Evolutionary conservation across 2,329 filamentous ascomycete genomes (phyloP).

Genomic region (Colletotrichum sp.): DNA sequence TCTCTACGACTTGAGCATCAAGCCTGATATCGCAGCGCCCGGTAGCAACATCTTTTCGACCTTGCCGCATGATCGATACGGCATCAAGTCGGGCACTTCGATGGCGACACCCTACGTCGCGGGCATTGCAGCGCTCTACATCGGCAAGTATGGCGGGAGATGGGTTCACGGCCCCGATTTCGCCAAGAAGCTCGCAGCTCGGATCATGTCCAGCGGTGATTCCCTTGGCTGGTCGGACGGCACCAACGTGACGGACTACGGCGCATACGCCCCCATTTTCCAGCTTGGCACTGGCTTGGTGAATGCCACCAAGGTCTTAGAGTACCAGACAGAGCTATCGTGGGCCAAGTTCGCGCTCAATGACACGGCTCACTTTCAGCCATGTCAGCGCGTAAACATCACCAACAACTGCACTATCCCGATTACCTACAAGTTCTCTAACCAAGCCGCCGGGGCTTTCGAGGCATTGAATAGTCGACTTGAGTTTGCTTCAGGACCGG

Average conservation of each 20-base stretch:
- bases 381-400: conserved; percentile 38
- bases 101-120: conserved; percentile 61
- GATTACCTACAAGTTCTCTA: conserved; percentile 43
- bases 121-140: conserved; percentile 52
- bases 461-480: not conserved
- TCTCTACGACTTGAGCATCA: conserved; percentile 53
- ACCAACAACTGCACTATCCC: conserved; percentile 43
- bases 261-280: conserved; percentile 32
- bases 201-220: conserved; percentile 35
- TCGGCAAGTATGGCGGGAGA: conserved; percentile 45
- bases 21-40: conserved; percentile 54
- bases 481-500: not conserved
- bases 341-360: conserved; percentile 52
- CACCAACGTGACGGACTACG: conserved; percentile 20
- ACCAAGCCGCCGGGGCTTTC: conserved; percentile 34
- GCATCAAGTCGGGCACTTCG: conserved; percentile 55
- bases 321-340: conserved; percentile 40
- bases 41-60: conserved; percentile 56
- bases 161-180: conserved; percentile 36
- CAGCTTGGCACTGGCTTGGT: conserved; percentile 53
- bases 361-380: conserved; percentile 48
- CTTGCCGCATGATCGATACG: conserved; percentile 45
- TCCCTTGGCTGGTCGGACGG: conserved; percentile 36
- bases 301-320: conserved; percentile 48
- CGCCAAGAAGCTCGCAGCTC: conserved; percentile 25